Percentiles rank a stretch among this genome's conserved stretches.
phyloP scores from a whole-genome alignment of 148 eudicot species.

The Vaccinium myrtillus region DNA sequence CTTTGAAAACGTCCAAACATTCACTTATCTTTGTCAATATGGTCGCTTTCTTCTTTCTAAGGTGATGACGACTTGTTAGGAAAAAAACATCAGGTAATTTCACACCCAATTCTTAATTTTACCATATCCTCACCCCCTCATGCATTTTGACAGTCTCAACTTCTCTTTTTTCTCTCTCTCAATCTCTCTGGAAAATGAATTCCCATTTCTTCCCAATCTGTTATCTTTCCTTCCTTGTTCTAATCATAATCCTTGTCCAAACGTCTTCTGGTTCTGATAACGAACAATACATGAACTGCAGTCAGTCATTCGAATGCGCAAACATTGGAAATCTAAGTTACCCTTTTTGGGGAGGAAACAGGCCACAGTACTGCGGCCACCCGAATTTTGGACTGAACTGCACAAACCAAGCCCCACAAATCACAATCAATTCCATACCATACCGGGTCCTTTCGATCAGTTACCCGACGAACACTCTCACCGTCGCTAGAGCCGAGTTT shows the following conservation, averaged over 20 bases:
- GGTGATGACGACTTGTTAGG: not conserved
- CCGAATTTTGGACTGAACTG: conserved; percentile 48
- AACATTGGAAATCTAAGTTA: conserved; percentile 26
- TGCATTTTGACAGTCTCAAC: not conserved
- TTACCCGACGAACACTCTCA: not conserved
- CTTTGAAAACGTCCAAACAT: no score
- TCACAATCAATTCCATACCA: conserved; percentile 21
- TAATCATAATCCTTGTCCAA: conserved; percentile 3
- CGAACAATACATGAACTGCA: conserved; percentile 30
- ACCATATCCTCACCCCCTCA: not conserved
- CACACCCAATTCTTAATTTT: not conserved
- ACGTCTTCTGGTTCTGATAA: conserved; percentile 16
- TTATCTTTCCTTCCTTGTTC: conserved; percentile 7
- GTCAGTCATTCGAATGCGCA: conserved; percentile 32
- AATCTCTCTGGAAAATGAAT: conserved; percentile 16
- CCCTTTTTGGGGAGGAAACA: conserved; percentile 48
- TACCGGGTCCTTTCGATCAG: conserved; percentile 33
- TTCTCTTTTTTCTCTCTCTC: not conserved
- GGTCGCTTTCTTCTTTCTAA: not conserved
- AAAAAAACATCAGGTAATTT: not conserved
- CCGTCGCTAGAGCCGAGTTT: conserved; percentile 39
- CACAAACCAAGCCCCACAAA: conserved; percentile 17
- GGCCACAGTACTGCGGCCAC: conserved; percentile 47
- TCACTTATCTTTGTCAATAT: not conserved
- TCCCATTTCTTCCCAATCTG: conserved; percentile 7